Evolutionary conservation across 78 protist species (phyloP).

Genomic region (Pigoraptor vietnamica): DNA sequence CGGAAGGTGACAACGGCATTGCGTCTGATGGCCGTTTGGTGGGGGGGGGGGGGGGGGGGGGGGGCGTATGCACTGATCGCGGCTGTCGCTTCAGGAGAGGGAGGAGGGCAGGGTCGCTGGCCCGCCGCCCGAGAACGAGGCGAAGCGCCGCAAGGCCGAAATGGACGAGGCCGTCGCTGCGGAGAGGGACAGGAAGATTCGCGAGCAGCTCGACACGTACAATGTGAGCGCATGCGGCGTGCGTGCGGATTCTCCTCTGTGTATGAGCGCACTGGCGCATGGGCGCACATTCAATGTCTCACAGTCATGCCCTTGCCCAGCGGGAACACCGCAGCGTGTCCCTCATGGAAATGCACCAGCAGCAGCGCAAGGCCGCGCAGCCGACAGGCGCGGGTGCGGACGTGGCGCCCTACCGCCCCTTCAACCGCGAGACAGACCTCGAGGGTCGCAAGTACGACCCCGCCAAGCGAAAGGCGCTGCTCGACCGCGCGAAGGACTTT

Average conservation of each 20-base stretch:
- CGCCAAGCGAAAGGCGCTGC: background rate
- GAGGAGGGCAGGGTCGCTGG: background rate
- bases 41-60: too few species aligned
- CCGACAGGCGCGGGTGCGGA: background rate
- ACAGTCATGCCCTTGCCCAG: background rate
- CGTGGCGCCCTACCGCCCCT: background rate
- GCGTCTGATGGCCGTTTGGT: background rate
- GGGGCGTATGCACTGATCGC: too few species aligned
- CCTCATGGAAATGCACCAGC: background rate
- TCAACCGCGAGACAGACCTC: background rate
- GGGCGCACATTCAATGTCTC: too few species aligned
- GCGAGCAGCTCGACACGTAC: background rate
- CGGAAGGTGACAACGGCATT: background rate
- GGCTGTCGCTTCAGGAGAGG: background rate
- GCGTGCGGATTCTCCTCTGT: background rate
- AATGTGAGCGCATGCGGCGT: background rate
- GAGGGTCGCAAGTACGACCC: background rate
- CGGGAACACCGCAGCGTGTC: background rate
- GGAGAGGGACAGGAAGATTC: background rate
- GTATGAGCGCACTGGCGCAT: too few species aligned
- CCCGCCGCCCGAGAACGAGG: background rate
- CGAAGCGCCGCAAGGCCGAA: background rate
- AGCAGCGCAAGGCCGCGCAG: background rate
- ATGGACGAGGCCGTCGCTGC: background rate
- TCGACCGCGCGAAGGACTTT: background rate